Conservation (phyloP, 192 early-diverging fungal species). For the Coemansia sp. region DNA sequence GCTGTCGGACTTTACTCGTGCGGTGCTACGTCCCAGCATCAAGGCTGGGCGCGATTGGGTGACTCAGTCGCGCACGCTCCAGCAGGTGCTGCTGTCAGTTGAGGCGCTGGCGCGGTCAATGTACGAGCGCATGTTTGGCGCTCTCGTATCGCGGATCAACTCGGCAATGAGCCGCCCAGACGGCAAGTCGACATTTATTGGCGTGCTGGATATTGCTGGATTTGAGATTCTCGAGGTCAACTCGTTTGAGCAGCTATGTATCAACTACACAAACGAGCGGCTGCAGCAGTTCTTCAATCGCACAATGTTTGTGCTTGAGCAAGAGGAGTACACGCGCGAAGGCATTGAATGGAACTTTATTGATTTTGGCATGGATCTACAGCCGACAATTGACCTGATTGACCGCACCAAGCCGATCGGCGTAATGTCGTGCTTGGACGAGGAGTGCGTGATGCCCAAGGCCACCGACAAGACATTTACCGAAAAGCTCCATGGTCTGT, state of each 20-base stretch:
- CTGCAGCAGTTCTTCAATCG: constrained; percentile 99
- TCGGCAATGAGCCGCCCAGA: constrained; percentile 60
- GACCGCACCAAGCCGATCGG: constrained; percentile 97
- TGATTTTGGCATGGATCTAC: constrained; percentile 95
- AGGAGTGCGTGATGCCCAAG: constrained; percentile 98
- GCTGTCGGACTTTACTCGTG: constrained; percentile 81
- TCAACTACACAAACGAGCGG: constrained; percentile 99
- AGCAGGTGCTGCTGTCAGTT: constrained; percentile 83
- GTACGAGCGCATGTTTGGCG: constrained; percentile 96
- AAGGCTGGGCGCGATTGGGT: constrained; percentile 97
- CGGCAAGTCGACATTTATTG: constrained; percentile 85
- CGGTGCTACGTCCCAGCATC: constrained; percentile 84
- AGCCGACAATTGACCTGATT: constrained; percentile 97
- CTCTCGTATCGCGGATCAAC: constrained; percentile 88
- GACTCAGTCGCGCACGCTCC: constrained; percentile 79
- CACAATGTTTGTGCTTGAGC: constrained; percentile 98
- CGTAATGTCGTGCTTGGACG: constrained; percentile 92
- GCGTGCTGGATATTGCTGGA: constrained; percentile 97
- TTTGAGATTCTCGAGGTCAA: constrained; percentile 99
- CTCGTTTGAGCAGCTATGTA: constrained; percentile 98
- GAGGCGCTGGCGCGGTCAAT: constrained; percentile 89
- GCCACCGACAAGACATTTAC: constrained; percentile 94
- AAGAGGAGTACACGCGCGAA: constrained; percentile 95
- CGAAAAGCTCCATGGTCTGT: constrained; percentile 85
- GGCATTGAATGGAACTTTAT: constrained; percentile 98